phyloP scores from a whole-genome alignment of 192 early-diverging fungal genomes.

The Podila epicladia region DNA sequence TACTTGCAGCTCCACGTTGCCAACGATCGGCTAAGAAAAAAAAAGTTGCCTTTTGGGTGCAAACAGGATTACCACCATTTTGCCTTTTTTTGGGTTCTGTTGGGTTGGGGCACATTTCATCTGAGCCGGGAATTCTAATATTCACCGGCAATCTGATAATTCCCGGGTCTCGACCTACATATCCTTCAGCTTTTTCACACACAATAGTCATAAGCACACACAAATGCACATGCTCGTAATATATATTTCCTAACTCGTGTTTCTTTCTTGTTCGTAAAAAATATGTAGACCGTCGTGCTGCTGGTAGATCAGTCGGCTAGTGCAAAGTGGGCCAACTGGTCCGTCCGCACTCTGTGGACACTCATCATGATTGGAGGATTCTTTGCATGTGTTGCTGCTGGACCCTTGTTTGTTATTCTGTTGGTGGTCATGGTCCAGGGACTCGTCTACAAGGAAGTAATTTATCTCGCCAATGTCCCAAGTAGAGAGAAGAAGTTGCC shows the following conservation, averaged over 20 bases:
- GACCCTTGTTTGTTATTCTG: slow-evolving; percentile 87
- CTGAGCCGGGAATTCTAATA: slow-evolving; percentile 2
- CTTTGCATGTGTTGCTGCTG: slow-evolving; percentile 75
- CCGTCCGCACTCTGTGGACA: slow-evolving; percentile 85
- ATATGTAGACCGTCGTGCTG: slow-evolving; percentile 26
- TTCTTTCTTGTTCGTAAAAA: too few species aligned
- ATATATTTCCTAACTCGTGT: too few species aligned
- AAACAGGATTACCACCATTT: not conserved
- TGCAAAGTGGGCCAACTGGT: slow-evolving; percentile 83
- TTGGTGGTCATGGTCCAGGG: slow-evolving; percentile 87
- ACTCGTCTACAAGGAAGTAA: slow-evolving; percentile 94
- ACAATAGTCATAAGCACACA: too few species aligned
- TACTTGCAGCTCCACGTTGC: not conserved
- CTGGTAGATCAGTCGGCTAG: slow-evolving; percentile 56
- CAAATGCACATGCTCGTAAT: too few species aligned
- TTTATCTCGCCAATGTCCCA: slow-evolving; percentile 84
- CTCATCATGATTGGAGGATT: slow-evolving; percentile 92
- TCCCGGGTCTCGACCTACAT: not conserved
- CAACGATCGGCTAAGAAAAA: not conserved
- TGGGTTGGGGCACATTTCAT: not conserved
- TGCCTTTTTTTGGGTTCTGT: not conserved
- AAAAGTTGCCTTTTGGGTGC: not conserved
- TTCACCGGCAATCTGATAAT: not conserved
- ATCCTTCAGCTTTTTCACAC: not conserved
- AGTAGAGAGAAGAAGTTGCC: slow-evolving; percentile 86